Evolutionary conservation across 768 basidiomycete species (phyloP).

Genomic region (Kwoniella bestiolae): DNA sequence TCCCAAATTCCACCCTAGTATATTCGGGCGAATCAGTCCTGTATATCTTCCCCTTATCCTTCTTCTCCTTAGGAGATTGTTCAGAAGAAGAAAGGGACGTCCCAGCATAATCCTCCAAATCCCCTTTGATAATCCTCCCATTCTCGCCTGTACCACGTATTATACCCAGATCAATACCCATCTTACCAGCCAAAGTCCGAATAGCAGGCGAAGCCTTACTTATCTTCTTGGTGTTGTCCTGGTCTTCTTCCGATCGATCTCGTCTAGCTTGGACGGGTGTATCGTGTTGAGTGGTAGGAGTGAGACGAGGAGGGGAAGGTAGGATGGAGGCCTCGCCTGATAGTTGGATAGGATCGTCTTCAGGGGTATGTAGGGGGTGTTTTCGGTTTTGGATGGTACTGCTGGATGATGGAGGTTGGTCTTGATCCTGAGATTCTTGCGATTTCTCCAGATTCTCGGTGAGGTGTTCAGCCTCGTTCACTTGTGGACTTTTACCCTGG

Average conservation of each 20-base stretch:
- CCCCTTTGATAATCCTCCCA: slow-evolving; percentile 40
- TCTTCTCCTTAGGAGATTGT: too few species aligned
- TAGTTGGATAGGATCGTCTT: slow-evolving; percentile 19
- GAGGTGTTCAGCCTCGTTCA: neutral
- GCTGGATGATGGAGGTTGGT: neutral
- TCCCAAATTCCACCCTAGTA: slow-evolving; percentile 47
- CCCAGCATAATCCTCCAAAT: slow-evolving; percentile 28
- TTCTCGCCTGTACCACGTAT: slow-evolving; percentile 38
- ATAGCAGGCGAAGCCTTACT: slow-evolving; percentile 47
- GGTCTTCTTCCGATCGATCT: too few species aligned
- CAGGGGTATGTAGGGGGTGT: neutral
- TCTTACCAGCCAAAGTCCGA: slow-evolving; percentile 38
- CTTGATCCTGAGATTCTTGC: slow-evolving; percentile 6
- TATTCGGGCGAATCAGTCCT: slow-evolving; percentile 20
- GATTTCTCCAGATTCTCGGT: slow-evolving; percentile 19
- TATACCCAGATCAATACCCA: slow-evolving; percentile 33
- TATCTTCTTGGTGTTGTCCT: slow-evolving; percentile 1
- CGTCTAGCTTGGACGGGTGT: neutral
- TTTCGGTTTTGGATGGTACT: neutral
- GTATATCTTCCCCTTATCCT: neutral
- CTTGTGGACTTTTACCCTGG: neutral
- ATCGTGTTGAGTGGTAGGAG: neutral
- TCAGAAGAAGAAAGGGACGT: neutral
- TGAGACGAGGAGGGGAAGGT: slow-evolving; percentile 26
- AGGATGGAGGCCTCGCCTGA: slow-evolving; percentile 46